phyloP scores from a whole-genome alignment of 371 early-diverging fungal species.

The Nosema muscidifuracis region DNA sequence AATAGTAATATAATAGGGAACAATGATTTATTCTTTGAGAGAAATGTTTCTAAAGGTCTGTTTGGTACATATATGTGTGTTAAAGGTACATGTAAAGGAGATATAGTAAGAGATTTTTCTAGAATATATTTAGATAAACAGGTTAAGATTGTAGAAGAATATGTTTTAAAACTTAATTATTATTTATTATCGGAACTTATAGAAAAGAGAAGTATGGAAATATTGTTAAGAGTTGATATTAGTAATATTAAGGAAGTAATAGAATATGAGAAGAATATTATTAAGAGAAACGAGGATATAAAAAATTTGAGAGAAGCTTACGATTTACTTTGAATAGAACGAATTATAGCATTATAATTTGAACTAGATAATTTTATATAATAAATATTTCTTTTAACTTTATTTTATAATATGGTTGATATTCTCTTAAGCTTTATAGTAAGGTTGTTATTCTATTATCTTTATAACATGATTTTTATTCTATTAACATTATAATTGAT shows the following conservation, averaged over 20 bases:
- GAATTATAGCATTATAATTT: too few relatives aligned
- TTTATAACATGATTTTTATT: too few relatives aligned
- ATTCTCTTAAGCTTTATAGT: too few relatives aligned
- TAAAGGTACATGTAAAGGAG: neutral
- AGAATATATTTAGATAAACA: constrained; percentile 1
- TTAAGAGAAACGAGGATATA: neutral
- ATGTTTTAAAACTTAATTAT: neutral
- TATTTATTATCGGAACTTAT: neutral
- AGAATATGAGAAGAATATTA: neutral
- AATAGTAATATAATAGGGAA: neutral
- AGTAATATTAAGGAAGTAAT: neutral
- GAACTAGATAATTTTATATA: neutral
- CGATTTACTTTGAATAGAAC: neutral
- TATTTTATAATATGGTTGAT: too few relatives aligned
- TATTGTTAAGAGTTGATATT: neutral
- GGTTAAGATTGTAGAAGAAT: neutral
- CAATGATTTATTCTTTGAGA: constrained; percentile 2
- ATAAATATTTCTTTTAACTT: neutral
- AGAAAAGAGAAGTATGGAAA: neutral
- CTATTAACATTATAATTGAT: too few relatives aligned
- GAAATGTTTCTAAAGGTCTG: neutral
- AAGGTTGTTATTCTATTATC: too few relatives aligned
- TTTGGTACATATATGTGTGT: neutral
- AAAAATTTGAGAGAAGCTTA: neutral
- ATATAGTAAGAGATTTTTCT: neutral